Conservation (phyloP, 805 yeast genomes). For the Scheffersomyces spartinae region DNA sequence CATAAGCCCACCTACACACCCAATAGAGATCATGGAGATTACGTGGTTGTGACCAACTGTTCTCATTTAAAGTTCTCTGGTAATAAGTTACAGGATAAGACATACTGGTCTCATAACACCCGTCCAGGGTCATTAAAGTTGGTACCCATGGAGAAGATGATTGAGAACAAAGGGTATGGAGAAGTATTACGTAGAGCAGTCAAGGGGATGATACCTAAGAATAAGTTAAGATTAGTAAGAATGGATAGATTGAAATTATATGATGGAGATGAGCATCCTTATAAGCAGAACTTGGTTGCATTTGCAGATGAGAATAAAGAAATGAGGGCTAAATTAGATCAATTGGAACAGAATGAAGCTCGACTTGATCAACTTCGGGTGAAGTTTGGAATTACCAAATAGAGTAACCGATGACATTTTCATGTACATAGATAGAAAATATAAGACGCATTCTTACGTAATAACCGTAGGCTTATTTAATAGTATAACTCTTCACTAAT, state of each 20-base stretch:
- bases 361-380: slow-evolving; percentile 21
- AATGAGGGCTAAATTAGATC: slow-evolving; percentile 32
- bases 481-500: no score
- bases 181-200: slow-evolving; percentile 83
- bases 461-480: no score
- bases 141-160: slow-evolving; percentile 68
- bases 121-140: slow-evolving; percentile 85
- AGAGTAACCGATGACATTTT: no score
- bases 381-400: slow-evolving; percentile 20
- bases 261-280: slow-evolving; percentile 86
- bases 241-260: slow-evolving; percentile 74
- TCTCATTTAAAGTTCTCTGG: slow-evolving; percentile 76
- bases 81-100: slow-evolving; percentile 65
- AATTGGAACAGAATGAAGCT: slow-evolving; percentile 23
- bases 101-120: slow-evolving; percentile 81
- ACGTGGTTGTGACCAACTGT: slow-evolving; percentile 93
- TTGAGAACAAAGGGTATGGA: slow-evolving; percentile 73
- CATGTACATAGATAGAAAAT: slow-evolving; percentile 6
- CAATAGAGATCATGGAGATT: slow-evolving; percentile 82
- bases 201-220: slow-evolving; percentile 92
- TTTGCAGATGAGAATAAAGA: slow-evolving; percentile 66
- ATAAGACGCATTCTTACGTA: no score
- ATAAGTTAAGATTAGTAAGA: slow-evolving; percentile 66
- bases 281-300: slow-evolving; percentile 70
- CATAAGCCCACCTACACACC: slow-evolving; percentile 84